Evolutionary conservation across 768 basidiomycete species (phyloP), one percentile per base, ranked within the genome.

Genomic region (Rhizopogon rudus): DNA sequence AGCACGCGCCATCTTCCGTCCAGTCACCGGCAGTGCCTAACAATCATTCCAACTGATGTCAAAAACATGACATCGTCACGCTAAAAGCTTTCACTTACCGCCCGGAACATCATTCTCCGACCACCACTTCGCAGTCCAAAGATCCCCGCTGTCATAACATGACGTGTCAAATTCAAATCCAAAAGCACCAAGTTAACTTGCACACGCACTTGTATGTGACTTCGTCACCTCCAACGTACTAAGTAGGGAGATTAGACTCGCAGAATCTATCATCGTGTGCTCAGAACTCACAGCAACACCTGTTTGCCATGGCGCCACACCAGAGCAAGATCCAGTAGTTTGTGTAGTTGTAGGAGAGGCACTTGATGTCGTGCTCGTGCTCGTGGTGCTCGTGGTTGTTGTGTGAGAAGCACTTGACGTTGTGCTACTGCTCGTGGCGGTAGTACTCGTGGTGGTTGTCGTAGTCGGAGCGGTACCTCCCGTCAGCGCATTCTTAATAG

Each of bases 101-200:
- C 67, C 66, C 7, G 69, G 72, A 35, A 62, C 20, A 65, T 80
- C 77, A 22, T 64, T 62, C 42, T 78, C 65, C 9, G 68, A 71
- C 81, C 81, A 82, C 73, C 74, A 78, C 51, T 72, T 63, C 4
- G 80, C 79, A 1, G 69, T 74, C 80, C 80, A 82, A 9, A 80
- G 67, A 56, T 79, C 65, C 10, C 78, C 77, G 52, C 80, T 80
- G 46, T 31, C 9, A 31, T 33, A 13, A 35, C 16, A 37, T 10
- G 35, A 45, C 62, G 17, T 39, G 35, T 37, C 33, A 40, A 40
- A 3, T 25, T 1, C 20, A 39, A 33, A 2, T 17, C 13, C 7
- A n/a, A 1, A 10, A 20, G 3, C 31, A 5, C 28, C 6, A 6
- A 17, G n/a, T 25, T 25, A 14, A 5, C 13, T 9, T 6, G 14